Evolutionary conservation across 495 filamentous ascomycete genomes (phyloP).

Genomic region (Hyaloscypha bicolor): DNA sequence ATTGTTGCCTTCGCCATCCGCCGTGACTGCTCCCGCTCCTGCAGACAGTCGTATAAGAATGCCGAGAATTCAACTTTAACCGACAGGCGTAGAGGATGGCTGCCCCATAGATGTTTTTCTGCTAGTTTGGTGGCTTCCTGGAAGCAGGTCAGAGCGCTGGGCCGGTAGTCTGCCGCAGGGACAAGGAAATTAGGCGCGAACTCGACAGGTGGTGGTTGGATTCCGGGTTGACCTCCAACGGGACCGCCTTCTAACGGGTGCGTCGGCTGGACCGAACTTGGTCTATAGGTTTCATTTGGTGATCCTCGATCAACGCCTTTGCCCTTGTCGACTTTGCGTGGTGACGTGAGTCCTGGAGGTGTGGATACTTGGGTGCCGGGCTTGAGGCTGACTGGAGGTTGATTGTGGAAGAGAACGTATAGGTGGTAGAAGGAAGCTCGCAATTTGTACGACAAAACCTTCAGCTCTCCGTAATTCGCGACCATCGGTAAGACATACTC

Average conservation of each 20-base stretch:
- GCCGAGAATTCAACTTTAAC: slow-evolving; percentile 94
- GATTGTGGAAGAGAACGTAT: slow-evolving; percentile 93
- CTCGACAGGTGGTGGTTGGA: slow-evolving; percentile 20
- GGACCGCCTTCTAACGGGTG: slow-evolving; percentile 50
- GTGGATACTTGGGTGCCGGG: slow-evolving; percentile 25
- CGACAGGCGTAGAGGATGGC: slow-evolving; percentile 85
- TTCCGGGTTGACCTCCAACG: slow-evolving; percentile 34
- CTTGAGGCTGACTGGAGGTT: slow-evolving; percentile 43
- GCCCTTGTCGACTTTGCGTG: slow-evolving; percentile 30
- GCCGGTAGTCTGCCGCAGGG: slow-evolving; percentile 79
- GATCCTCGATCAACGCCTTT: slow-evolving; percentile 30
- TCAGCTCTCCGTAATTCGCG: slow-evolving; percentile 68
- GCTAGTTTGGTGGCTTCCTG: slow-evolving; percentile 74
- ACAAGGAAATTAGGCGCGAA: slow-evolving; percentile 68
- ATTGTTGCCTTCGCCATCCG: slow-evolving; percentile 81
- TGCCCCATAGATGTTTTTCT: slow-evolving; percentile 74
- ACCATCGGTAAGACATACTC: slow-evolving; percentile 84
- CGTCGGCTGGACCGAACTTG: slow-evolving; percentile 44
- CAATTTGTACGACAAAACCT: slow-evolving; percentile 88
- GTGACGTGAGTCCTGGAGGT: slow-evolving; percentile 34
- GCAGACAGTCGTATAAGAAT: slow-evolving; percentile 91
- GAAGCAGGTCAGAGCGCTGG: slow-evolving; percentile 79
- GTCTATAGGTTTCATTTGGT: slow-evolving; percentile 25
- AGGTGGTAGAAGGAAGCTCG: slow-evolving; percentile 95
- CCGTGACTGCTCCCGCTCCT: slow-evolving; percentile 74